phyloP scores from a whole-genome alignment of 2,329 filamentous ascomycete genomes.

The Geosmithia putterillii region DNA sequence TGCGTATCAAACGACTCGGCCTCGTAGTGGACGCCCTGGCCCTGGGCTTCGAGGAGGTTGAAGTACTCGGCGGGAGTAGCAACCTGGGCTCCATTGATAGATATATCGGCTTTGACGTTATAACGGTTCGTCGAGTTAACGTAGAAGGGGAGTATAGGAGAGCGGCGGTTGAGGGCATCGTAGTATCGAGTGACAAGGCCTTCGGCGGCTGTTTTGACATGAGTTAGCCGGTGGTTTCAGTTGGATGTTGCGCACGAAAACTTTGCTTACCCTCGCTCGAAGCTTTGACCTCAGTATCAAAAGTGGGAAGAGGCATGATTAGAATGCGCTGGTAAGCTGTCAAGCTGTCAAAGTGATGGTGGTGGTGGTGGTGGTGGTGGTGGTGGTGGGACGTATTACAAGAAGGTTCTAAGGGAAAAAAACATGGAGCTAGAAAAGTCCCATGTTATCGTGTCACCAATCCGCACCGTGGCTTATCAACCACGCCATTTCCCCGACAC shows the following conservation, averaged over 20 bases:
- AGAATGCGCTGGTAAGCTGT: neutral
- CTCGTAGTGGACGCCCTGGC: constrained; percentile 51
- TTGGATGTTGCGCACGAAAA: neutral
- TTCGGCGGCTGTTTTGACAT: constrained; percentile 45
- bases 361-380: neutral
- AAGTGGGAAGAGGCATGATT: constrained; percentile 22
- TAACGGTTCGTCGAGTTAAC: constrained; percentile 43
- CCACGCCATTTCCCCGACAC: neutral
- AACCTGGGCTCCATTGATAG: constrained; percentile 65
- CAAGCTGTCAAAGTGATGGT: too few species aligned
- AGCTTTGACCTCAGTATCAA: constrained; percentile 29
- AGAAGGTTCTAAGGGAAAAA: neutral
- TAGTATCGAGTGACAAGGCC: constrained; percentile 67
- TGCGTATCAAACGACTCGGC: constrained; percentile 68
- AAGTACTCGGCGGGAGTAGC: constrained; percentile 53
- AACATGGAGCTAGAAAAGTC: neutral
- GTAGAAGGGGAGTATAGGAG: constrained; percentile 58
- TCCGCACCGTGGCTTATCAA: constrained; percentile 7
- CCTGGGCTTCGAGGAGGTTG: constrained; percentile 53
- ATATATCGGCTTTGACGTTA: constrained; percentile 52
- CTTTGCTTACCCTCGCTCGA: constrained; percentile 30
- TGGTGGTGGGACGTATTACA: too few species aligned
- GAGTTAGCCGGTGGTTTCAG: neutral
- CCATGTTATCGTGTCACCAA: constrained; percentile 7
- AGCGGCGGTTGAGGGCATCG: constrained; percentile 53